Evolutionary conservation across 2,329 filamentous ascomycete species (phyloP).

Genomic region (Trichoderma oligosporum): DNA sequence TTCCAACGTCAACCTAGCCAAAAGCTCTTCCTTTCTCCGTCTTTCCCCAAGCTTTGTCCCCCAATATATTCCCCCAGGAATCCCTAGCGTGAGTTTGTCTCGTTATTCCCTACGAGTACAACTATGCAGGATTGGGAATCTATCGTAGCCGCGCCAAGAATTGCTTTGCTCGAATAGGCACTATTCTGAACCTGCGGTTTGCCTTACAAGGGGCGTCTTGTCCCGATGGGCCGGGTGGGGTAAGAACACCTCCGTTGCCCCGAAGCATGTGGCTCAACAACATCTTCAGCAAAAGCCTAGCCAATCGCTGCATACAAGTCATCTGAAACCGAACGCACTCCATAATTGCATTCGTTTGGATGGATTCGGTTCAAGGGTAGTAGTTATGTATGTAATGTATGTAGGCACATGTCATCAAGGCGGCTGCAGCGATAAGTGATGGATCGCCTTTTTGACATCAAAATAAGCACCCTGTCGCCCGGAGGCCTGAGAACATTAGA

Average conservation of each 20-base stretch:
- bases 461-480: conserved; percentile 5
- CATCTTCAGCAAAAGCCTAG: not conserved
- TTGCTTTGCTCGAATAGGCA: not conserved
- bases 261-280: conserved; percentile 12
- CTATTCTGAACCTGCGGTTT: not conserved
- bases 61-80: conserved; percentile 4
- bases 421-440: no score
- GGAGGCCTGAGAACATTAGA: not conserved
- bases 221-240: conserved; percentile 19
- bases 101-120: not conserved
- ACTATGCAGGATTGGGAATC: conserved; percentile 9
- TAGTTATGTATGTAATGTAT: no score
- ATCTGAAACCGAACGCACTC: not conserved
- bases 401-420: conserved; percentile 18
- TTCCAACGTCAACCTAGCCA: not conserved
- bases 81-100: conserved; percentile 4
- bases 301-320: not conserved
- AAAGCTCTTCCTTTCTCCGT: not conserved
- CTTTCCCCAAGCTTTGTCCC: conserved; percentile 10
- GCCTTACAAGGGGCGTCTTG: conserved; percentile 13
- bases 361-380: not conserved
- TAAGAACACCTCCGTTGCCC: conserved; percentile 18
- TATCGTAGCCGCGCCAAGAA: not conserved
- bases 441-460: no score
- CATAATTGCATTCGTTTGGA: not conserved